Evolutionary conservation across 768 basidiomycete genomes (phyloP).

Genomic region (Pisolithus albus): DNA sequence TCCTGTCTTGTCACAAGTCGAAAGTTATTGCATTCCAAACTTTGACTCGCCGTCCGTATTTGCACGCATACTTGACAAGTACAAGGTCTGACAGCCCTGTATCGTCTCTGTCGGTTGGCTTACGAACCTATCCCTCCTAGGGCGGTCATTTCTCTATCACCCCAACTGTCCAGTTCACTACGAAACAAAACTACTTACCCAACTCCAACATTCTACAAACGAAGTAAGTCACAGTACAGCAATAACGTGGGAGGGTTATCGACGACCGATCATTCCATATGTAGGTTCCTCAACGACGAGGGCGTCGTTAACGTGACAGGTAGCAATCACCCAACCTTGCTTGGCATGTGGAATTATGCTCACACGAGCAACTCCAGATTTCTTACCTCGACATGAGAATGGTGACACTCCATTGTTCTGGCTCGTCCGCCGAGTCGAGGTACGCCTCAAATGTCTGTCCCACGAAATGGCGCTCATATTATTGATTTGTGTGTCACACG

Average conservation of each 20-base stretch:
- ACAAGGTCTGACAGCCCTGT: constrained; percentile 40
- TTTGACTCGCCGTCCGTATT: constrained; percentile 94
- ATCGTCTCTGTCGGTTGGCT: background rate
- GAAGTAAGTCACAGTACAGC: constrained; percentile 37
- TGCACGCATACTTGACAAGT: constrained; percentile 81
- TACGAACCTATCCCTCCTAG: constrained; percentile 23
- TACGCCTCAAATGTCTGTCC: constrained; percentile 13
- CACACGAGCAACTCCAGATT: constrained; percentile 42
- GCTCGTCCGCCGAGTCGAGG: constrained; percentile 79
- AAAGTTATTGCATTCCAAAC: constrained; percentile 88
- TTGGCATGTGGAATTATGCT: background rate
- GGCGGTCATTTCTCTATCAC: constrained; percentile 90
- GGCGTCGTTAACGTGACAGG: constrained; percentile 84
- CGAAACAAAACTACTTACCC: constrained; percentile 79
- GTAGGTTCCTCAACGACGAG: constrained; percentile 72
- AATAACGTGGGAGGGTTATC: background rate
- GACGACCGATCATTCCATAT: background rate
- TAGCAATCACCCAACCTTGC: constrained; percentile 14
- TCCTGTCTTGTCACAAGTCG: constrained; percentile 42
- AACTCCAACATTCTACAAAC: constrained; percentile 84
- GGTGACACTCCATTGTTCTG: constrained; percentile 61
- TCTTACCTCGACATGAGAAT: constrained; percentile 57
- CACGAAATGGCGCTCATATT: background rate
- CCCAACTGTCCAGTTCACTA: constrained; percentile 60
- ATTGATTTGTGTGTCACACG: background rate